Evolutionary conservation across 164 flowering plant species (phyloP), one percentile per base, ranked within the genome.

Genomic region (Tetracentron sinense): DNA sequence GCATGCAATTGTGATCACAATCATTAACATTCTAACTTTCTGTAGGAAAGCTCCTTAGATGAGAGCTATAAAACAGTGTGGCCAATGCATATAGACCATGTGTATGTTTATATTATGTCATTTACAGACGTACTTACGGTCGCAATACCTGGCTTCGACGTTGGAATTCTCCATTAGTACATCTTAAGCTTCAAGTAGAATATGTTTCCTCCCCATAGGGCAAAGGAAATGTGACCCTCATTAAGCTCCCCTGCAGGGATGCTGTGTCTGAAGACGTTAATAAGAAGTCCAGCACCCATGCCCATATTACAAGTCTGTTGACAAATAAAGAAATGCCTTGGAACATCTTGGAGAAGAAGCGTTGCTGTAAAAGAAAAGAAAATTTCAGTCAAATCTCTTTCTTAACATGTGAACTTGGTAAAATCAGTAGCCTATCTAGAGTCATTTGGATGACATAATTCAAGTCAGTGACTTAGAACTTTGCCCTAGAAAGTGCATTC

Each of bases 161-260:
- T 38, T 8, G 14, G 44, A 38, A 38, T 38, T 38, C 14, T 38
- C 8, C 44, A 17, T n/a, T 20, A 10, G 44, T 38, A 38, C 2
- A 27, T 42, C 16, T 26, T n/a, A 29, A 27, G 10, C 23, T 55
- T 46, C 23, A 57, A 35, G n/a, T 17, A 62, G 26, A 38, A 48
- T 80, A 94, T 97, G 96, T 94, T 94, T 77, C 99, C 82, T 67
- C 99, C 99, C 96, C 95, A 94, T 49, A 94, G 72, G n/a, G 99
- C 80, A 70, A 91, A 88, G 58, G 96, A 69, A 57, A 94, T 86
- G 46, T 96, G 81, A 0, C 99, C 99, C 27, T 96, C 97, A 72
- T 94, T 97, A 61, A 90, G 87, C 79, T 91, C 99, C 69, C 97
- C 99, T 0, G 97, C 99, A 69, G 97, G 99, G 67, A 94, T 89